phyloP scores from a whole-genome alignment of 2,329 filamentous ascomycete species.

The Tothia fuscella region DNA sequence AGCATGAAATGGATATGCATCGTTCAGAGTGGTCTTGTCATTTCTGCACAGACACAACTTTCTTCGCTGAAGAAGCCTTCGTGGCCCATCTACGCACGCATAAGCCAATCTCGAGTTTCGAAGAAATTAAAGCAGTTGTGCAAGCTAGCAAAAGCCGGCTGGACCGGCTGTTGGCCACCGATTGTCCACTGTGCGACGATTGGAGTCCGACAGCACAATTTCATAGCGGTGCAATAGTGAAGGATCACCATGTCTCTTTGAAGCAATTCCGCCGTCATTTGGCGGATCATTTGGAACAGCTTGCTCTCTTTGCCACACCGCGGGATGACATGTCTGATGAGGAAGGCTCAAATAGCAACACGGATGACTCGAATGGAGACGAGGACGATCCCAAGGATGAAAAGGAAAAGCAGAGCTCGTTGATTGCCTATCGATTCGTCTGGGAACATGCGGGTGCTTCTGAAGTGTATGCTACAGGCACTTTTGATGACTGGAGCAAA shows the following conservation, averaged over 20 bases:
- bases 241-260: constrained; percentile 10
- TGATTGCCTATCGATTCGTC: neutral
- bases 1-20: constrained; percentile 13
- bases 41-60: too few relatives aligned
- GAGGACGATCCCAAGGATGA: too few relatives aligned
- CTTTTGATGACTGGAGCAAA: constrained; percentile 90
- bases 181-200: constrained; percentile 12
- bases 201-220: constrained; percentile 10
- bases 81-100: too few relatives aligned
- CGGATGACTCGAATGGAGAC: too few relatives aligned
- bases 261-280: constrained; percentile 14
- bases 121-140: constrained; percentile 11
- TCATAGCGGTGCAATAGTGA: constrained; percentile 8
- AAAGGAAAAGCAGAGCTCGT: too few relatives aligned
- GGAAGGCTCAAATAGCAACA: too few relatives aligned
- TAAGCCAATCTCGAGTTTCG: too few relatives aligned
- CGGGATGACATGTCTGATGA: too few relatives aligned
- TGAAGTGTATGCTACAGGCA: constrained; percentile 89
- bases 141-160: constrained; percentile 10
- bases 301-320: constrained; percentile 15
- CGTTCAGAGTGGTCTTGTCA: too few relatives aligned
- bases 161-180: constrained; percentile 7
- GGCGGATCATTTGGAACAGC: constrained; percentile 14
- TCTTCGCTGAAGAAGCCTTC: too few relatives aligned
- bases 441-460: constrained; percentile 64